These are phyloP conservation scores for Stachybotrys echinatus DNA, from an alignment of 2,329 filamentous ascomycete species.

Conservation along the genomic window DNA sequence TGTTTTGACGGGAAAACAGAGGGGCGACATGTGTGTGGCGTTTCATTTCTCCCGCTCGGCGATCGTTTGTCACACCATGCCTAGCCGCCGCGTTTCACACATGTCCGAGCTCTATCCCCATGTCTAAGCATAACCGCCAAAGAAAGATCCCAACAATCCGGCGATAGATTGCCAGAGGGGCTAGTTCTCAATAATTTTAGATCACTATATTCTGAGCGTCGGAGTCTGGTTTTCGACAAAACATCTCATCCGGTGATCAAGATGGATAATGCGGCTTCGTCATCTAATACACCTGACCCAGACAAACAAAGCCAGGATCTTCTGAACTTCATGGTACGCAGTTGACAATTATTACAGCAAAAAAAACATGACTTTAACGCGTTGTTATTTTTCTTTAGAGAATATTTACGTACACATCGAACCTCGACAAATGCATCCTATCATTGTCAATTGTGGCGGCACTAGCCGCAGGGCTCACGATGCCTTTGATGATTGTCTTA, in stretches of 20 bases:
- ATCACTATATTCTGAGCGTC: background rate
- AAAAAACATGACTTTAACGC: background rate
- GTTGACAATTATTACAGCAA: background rate
- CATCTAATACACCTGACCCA: background rate
- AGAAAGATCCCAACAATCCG: background rate
- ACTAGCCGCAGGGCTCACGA: constrained; percentile 5
- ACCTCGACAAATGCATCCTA: background rate
- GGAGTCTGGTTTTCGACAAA: no score
- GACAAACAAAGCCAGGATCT: background rate
- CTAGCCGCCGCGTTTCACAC: background rate
- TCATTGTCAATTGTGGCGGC: background rate
- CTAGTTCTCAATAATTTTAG: background rate
- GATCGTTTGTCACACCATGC: background rate
- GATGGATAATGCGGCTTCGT: background rate
- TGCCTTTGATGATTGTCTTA: constrained; percentile 27
- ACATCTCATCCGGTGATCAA: background rate
- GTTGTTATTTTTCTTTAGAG: background rate
- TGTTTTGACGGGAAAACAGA: no score
- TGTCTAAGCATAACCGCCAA: no score
- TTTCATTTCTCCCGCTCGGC: background rate
- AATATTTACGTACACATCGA: background rate
- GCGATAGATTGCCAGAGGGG: no score
- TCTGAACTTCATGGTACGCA: background rate
- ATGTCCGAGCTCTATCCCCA: background rate
- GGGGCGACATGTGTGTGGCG: no score